Percentiles rank a stretch among this genome's conserved stretches.
Evolutionary conservation across 2,329 filamentous ascomycete species (phyloP).

Genomic region (Aspergillus neoniger): DNA sequence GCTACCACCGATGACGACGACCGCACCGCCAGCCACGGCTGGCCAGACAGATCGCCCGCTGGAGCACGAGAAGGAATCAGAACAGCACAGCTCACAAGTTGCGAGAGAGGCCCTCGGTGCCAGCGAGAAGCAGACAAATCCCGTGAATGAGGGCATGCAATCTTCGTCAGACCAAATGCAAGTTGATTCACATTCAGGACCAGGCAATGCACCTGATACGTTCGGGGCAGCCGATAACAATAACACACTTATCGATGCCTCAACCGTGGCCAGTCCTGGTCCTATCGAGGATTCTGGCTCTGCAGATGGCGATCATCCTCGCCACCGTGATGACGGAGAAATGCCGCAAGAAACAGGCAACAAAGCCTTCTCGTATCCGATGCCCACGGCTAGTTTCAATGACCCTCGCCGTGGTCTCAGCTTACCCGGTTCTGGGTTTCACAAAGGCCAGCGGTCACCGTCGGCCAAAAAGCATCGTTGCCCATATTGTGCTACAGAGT

Average conservation of each 20-base stretch:
- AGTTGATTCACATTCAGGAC: conserved; percentile 54
- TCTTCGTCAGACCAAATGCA: conserved; percentile 50
- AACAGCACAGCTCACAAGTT: conserved; percentile 44
- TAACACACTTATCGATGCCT: conserved; percentile 54
- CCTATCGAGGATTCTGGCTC: conserved; percentile 48
- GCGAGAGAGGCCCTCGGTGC: conserved; percentile 45
- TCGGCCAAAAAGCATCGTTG: conserved; percentile 92
- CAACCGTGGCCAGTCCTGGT: conserved; percentile 51
- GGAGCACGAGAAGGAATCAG: conserved; percentile 35
- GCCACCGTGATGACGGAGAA: conserved; percentile 39
- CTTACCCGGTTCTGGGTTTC: conserved; percentile 57
- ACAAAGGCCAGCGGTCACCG: conserved; percentile 66
- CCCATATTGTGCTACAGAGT: conserved; percentile 93
- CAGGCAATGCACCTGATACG: conserved; percentile 50
- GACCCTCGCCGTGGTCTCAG: conserved; percentile 62
- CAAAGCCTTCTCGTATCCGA: conserved; percentile 66
- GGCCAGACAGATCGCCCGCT: conserved; percentile 40
- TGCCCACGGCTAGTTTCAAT: conserved; percentile 53
- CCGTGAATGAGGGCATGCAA: conserved; percentile 52
- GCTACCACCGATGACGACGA: conserved; percentile 44
- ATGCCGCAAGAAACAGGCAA: conserved; percentile 46
- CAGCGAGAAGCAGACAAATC: conserved; percentile 36
- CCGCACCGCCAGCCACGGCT: conserved; percentile 60
- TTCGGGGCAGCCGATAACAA: conserved; percentile 56
- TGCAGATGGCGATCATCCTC: conserved; percentile 45